Percentiles rank a stretch among this genome's conserved stretches.
These are phyloP conservation scores for Silene uniflora DNA, from an alignment of 148 eudicot species.

Conservation along the genomic window DNA sequence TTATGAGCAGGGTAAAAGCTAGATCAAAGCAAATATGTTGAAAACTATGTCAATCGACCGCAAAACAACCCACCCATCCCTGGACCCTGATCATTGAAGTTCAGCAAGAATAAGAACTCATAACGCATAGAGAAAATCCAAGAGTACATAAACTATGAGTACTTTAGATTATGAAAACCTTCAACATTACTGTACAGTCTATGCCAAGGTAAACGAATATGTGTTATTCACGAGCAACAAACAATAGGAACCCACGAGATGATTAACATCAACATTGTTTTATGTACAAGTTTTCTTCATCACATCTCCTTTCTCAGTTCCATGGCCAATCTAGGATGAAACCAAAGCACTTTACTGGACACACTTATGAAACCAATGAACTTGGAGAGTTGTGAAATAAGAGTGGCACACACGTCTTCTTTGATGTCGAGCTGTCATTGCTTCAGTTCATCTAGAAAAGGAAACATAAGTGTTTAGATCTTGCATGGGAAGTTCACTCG, in stretches of 20 bases:
- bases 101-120: neutral
- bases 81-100: neutral
- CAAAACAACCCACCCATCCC: too few species aligned
- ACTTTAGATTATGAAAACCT: too few species aligned
- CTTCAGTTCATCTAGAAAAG: neutral
- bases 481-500: neutral
- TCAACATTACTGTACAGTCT: conserved; percentile 14
- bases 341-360: neutral
- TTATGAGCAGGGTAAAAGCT: too few species aligned
- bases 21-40: too few species aligned
- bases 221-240: neutral
- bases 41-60: too few species aligned
- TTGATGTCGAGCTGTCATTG: neutral
- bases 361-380: neutral
- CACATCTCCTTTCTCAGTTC: neutral
- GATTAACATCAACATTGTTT: neutral
- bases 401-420: neutral
- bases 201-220: conserved; percentile 1
- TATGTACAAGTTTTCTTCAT: conserved; percentile 8
- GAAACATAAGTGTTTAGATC: neutral
- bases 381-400: neutral
- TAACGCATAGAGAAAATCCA: too few species aligned
- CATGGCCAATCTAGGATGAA: neutral
- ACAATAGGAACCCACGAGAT: neutral
- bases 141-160: too few species aligned